Conservation (phyloP, 1,284 basidiomycete species). For the Stygiomarasmius scandens region DNA sequence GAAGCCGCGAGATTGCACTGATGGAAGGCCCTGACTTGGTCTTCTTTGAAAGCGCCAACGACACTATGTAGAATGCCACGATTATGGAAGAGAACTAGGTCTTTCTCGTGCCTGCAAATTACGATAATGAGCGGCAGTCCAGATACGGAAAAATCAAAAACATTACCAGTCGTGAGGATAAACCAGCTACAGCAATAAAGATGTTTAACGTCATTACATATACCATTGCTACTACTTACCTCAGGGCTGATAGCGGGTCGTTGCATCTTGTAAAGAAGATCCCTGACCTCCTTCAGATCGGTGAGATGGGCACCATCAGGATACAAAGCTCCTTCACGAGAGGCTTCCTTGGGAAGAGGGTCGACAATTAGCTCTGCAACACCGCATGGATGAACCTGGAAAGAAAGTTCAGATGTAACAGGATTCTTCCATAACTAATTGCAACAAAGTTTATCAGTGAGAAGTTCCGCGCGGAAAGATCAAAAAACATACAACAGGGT, state of each 20-base stretch:
- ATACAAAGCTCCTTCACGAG: conserved; percentile 60
- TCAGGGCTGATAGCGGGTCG: conserved; percentile 77
- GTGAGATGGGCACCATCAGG: conserved; percentile 76
- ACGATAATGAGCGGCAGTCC: too few relatives aligned
- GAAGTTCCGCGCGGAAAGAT: not conserved
- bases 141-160: too few relatives aligned
- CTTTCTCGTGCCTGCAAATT: conserved; percentile 43
- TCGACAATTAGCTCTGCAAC: conserved; percentile 59
- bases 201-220: not conserved
- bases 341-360: conserved; percentile 58
- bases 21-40: conserved; percentile 78
- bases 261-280: conserved; percentile 77
- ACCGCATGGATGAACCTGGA: conserved; percentile 78
- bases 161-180: conserved; percentile 65
- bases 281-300: conserved; percentile 72
- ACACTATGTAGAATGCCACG: conserved; percentile 79
- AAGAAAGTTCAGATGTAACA: conserved; percentile 71
- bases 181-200: conserved; percentile 42
- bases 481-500: conserved; percentile 49
- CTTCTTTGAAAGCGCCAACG: conserved; percentile 71
- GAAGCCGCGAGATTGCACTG: conserved; percentile 84
- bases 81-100: conserved; percentile 74
- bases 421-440: conserved; percentile 83
- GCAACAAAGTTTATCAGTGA: not conserved
- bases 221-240: too few relatives aligned